A percentile compares a stretch with the other conserved stretches of the same genome.
Evolutionary conservation across 371 early-diverging fungal genomes (phyloP).

Genomic region (Mortierella sp.): DNA sequence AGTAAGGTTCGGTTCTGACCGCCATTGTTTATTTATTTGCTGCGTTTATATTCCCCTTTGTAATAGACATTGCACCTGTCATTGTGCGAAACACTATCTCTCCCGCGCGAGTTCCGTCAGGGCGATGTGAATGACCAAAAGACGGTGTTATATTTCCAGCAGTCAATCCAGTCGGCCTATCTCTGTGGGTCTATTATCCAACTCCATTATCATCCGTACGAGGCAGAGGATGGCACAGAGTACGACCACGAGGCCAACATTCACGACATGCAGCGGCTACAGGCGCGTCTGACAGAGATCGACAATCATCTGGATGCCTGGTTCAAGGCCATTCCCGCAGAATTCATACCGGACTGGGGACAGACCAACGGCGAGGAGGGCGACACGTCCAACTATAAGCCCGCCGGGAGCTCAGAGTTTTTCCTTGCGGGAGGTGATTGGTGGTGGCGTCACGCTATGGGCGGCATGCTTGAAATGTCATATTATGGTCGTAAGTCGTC

Average conservation of each 20-base stretch:
- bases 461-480: constrained; percentile 41
- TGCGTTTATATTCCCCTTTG: neutral
- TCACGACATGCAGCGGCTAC: constrained; percentile 37
- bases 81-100: constrained; percentile 52
- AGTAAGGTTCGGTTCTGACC: neutral
- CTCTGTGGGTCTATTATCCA: constrained; percentile 52
- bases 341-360: constrained; percentile 49
- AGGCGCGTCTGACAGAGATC: constrained; percentile 45
- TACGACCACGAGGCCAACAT: constrained; percentile 38
- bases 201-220: constrained; percentile 54
- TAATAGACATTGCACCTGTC: constrained; percentile 53
- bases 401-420: constrained; percentile 34
- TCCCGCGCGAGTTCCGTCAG: constrained; percentile 46
- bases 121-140: constrained; percentile 37
- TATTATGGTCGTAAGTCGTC: constrained; percentile 40
- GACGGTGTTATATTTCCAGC: constrained; percentile 37
- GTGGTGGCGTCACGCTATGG: constrained; percentile 57
- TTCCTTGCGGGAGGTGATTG: constrained; percentile 55
- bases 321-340: constrained; percentile 29
- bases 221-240: constrained; percentile 56
- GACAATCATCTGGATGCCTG: constrained; percentile 48
- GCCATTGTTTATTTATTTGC: constrained; percentile 4
- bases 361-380: constrained; percentile 26
- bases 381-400: constrained; percentile 29
- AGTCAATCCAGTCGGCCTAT: constrained; percentile 40